Evolutionary conservation across 441 rosid genomes (phyloP), one percentile per base, ranked within the genome.

Genomic region (Daphne laureola): DNA sequence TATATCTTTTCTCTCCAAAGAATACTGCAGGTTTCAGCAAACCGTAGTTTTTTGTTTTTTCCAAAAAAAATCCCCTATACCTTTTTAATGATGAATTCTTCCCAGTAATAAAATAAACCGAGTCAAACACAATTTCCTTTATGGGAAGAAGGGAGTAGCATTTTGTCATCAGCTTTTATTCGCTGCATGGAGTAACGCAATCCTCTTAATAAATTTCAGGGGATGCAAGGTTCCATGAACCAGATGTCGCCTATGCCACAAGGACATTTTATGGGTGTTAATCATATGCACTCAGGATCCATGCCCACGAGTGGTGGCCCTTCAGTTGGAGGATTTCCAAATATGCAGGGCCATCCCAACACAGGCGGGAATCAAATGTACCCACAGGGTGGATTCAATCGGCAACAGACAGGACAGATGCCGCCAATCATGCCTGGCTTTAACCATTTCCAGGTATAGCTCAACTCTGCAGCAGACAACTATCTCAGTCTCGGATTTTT

Each of bases 151-250:
- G 25, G 25, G 25, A 21, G 25, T 21, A 21, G 38, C 38, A 31
- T 31, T 31, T 6, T 31, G 38, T 31, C 8, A 31, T 31, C 11
- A 31, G 8, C 11, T 31, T 7, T 31, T 31, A 31, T 6, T 31
- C 11, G 38, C 11, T 31, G 38, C 11, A 5, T 31, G 38, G 38
- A 5, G 11, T 7, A 31, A 9, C 38, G 11, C 38, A 31, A 5
- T n/a, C 17, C 23, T 49, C 31, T 49, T 35, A 43, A 4, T 43
- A 51, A 15, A 45, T 17, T 60, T 36, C 53, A 86, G 96, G 98
- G 95, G 35, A 86, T 81, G 87, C 98, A 91, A 78, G 88, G 92
- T n/a, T 54, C 84, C n/a, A 74, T 87, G 84, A 83, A 72, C 70
- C 87, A 79, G 73, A 81, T 87, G 89, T 83, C 65, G 69, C 86